Conservation (phyloP, 148 eudicot species). For the Rheum nobile region DNA sequence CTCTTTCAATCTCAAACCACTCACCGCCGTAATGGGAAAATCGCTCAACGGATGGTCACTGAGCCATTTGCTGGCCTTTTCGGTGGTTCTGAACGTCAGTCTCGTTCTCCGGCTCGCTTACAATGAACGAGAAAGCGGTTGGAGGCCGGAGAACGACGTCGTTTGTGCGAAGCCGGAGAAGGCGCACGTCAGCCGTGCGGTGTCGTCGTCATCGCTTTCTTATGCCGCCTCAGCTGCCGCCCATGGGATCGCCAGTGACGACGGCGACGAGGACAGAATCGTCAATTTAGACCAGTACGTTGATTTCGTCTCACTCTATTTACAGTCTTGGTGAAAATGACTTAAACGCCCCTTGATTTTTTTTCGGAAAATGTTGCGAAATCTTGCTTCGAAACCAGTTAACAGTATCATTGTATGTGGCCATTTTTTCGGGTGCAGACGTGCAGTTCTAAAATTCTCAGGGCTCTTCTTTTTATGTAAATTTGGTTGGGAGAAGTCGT, state of each 20-base stretch:
- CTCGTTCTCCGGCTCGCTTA: slow-evolving; percentile 35
- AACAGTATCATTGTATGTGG: not conserved
- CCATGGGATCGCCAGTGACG: slow-evolving; percentile 6
- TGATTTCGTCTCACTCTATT: not conserved
- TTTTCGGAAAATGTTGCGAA: not conserved
- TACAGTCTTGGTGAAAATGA: not conserved
- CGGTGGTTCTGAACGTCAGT: slow-evolving; percentile 68
- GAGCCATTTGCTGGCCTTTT: slow-evolving; percentile 44
- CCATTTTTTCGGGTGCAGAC: not conserved
- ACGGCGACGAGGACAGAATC: slow-evolving; percentile 15
- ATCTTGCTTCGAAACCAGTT: not conserved
- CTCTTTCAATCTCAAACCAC: not conserved
- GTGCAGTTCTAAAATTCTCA: not conserved
- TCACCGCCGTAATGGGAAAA: slow-evolving; percentile 20
- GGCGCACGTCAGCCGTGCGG: slow-evolving; percentile 12
- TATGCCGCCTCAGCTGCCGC: slow-evolving; percentile 2
- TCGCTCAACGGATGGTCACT: slow-evolving; percentile 21
- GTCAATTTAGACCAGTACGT: slow-evolving; percentile 84
- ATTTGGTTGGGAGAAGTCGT: not conserved
- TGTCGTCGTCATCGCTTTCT: not conserved
- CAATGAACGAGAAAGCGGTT: slow-evolving; percentile 23
- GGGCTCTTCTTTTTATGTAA: slow-evolving; percentile 4
- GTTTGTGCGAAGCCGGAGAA: not conserved
- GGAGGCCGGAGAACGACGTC: slow-evolving; percentile 9
- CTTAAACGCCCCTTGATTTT: not conserved